Percentiles rank a stretch among this genome's conserved stretches.
Conservation (phyloP, 23 red algal species). For the Rhodosorus marinus region DNA sequence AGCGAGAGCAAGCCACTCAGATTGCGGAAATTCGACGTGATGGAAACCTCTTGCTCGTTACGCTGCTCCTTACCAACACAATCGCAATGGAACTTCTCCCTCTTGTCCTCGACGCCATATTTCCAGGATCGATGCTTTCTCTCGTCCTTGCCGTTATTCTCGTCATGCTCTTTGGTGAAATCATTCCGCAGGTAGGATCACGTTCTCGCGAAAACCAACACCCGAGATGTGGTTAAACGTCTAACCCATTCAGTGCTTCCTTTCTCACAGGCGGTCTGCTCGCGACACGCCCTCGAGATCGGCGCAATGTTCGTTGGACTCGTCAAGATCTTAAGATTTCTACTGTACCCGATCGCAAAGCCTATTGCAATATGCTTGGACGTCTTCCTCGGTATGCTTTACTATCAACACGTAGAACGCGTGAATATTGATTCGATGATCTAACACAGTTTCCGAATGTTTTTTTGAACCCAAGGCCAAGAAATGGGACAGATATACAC, state of each 20-base stretch:
- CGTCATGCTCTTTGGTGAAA: slow-evolving; percentile 25
- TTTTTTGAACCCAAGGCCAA: no score
- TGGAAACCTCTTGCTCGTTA: slow-evolving; percentile 27
- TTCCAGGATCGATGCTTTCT: slow-evolving; percentile 23
- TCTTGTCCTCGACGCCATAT: slow-evolving; percentile 47
- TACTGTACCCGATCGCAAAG: slow-evolving; percentile 11
- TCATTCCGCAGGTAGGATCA: slow-evolving; percentile 39
- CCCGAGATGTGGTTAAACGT: no score
- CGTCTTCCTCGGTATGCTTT: slow-evolving; percentile 14
- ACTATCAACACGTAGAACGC: no score
- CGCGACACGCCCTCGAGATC: slow-evolving; percentile 19
- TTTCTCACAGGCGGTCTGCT: slow-evolving; percentile 11
- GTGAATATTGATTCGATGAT: no score
- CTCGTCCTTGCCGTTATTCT: slow-evolving; percentile 17
- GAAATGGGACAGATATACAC: slow-evolving; percentile 13
- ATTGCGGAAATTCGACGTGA: slow-evolving; percentile 12
- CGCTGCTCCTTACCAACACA: slow-evolving; percentile 27
- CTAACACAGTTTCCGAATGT: no score
- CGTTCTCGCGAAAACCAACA: no score
- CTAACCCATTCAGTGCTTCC: no score
- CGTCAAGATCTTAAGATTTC: slow-evolving; percentile 1
- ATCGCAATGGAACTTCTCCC: slow-evolving; percentile 49
- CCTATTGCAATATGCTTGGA: slow-evolving; percentile 16
- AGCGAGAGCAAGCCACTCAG: slow-evolving; percentile 3
- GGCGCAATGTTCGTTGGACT: slow-evolving; percentile 12